Evolutionary conservation across 306 rosid species (phyloP), one percentile per base, ranked within the genome.

Genomic region (Prinsepia uniflora): DNA sequence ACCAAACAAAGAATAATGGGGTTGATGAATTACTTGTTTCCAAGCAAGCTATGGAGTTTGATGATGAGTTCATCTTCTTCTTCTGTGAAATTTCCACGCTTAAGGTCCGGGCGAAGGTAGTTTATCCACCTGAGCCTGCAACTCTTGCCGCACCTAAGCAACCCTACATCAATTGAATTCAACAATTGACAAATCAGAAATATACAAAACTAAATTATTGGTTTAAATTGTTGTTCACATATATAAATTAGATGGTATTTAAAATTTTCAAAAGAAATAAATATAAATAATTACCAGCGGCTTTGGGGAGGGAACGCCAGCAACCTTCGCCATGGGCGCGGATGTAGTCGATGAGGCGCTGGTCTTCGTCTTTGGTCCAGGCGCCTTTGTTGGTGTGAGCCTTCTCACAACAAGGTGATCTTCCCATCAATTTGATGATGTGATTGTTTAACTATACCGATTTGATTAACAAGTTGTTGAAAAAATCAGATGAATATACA

Each of bases 361-460:
- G 95, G 65, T 88, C 95, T 75, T 88, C 95, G 4, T 88, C 95
- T 76, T 80, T 86, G 70, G 95, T 86, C 95, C 95, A 88, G 5
- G 95, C 89, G 5, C 91, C 95, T 72, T 86, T 88, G 75, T 86
- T 88, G 71, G 89, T 88, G 67, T 88, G 95, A 1, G 84, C 85
- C 79, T 88, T 88, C 70, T 88, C 95, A 47, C 95, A 88, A 67
- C 95, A 86, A 53, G 95, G 95, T 6, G 95, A 84, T 17, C 95
- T 63, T 20, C 95, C 95, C 95, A 88, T 88, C 18, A 8, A 12
- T 15, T 0, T 19, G 6, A 3, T 5, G 36, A 30, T 20, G 20
- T n/a, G 10, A 12, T 17, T 14, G 55, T 7, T 50, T 50, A 17
- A 50, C 15, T 50, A 30, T 30, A 30, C 36, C 36, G 36, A 30